phyloP scores from a whole-genome alignment of 768 basidiomycete genomes.

The Boletus patriciae region DNA sequence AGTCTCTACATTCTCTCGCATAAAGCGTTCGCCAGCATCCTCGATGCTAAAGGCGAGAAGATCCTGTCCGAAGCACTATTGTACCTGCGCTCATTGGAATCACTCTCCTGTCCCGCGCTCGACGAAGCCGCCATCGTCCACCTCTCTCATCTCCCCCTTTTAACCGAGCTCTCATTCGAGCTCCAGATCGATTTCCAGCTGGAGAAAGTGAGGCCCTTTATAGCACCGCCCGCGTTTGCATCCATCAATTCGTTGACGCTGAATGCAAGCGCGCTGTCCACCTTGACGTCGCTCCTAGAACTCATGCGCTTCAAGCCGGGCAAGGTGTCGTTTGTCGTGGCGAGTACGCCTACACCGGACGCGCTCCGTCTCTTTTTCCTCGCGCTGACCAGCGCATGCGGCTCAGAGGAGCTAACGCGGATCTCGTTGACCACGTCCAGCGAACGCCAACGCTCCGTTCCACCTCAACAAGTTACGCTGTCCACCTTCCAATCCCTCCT shows the following conservation, averaged over 20 bases:
- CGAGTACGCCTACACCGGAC: slow-evolving; percentile 10
- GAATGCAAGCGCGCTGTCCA: slow-evolving; percentile 7
- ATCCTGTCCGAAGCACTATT: slow-evolving; percentile 25
- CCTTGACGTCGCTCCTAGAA: slow-evolving; percentile 23
- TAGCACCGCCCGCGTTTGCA: slow-evolving; percentile 19
- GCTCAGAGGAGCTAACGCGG: neutral
- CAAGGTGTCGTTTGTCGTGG: slow-evolving; percentile 17
- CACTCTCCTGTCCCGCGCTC: slow-evolving; percentile 20
- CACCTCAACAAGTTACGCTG: slow-evolving; percentile 7
- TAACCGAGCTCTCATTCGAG: slow-evolving; percentile 15
- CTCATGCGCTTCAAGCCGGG: slow-evolving; percentile 17
- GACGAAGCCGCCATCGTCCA: slow-evolving; percentile 23
- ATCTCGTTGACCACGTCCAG: slow-evolving; percentile 13
- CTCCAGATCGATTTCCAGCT: slow-evolving; percentile 15
- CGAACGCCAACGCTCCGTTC: neutral
- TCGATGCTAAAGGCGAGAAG: slow-evolving; percentile 16
- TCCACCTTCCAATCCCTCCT: slow-evolving; percentile 23
- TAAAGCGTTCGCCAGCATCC: neutral
- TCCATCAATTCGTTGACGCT: slow-evolving; percentile 13
- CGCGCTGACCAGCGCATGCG: slow-evolving; percentile 15
- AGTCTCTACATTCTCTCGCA: slow-evolving; percentile 5
- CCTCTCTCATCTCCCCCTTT: slow-evolving; percentile 22
- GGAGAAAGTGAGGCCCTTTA: slow-evolving; percentile 10
- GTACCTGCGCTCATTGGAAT: slow-evolving; percentile 15
- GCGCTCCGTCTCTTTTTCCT: slow-evolving; percentile 25